A percentile compares a stretch with the other conserved stretches of the same genome.
Conservation (phyloP, 169 alveolate species). For the Sarcocystis neurona region DNA sequence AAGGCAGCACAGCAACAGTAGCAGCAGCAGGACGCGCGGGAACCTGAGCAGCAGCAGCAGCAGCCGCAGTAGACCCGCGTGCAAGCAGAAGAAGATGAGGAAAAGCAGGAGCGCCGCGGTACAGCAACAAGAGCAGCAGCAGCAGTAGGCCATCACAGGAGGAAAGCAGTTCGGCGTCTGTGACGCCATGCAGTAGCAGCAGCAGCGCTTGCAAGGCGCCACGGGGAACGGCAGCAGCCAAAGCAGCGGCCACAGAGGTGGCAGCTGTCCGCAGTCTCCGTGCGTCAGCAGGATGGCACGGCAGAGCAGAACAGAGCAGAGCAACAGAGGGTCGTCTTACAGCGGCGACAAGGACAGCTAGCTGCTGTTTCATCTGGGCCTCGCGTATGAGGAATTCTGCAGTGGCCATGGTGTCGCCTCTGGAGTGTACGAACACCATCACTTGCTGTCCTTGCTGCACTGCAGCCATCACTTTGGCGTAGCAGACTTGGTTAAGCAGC, state of each 20-base stretch:
- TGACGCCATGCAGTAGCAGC: too few relatives aligned
- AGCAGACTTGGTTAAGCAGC: conserved; percentile 82
- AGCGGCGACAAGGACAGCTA: neutral
- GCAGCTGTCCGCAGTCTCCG: too few relatives aligned
- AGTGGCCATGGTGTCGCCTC: conserved; percentile 97
- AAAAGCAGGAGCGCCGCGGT: neutral
- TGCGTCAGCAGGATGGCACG: too few relatives aligned
- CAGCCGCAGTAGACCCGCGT: neutral
- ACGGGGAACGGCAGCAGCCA: too few relatives aligned
- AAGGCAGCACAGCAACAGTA: neutral
- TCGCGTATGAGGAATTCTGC: conserved; percentile 87
- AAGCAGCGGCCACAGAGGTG: too few relatives aligned
- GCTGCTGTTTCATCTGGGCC: conserved; percentile 84
- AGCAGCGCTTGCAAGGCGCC: too few relatives aligned
- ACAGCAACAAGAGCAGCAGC: neutral
- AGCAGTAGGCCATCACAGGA: too few relatives aligned
- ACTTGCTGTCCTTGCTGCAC: conserved; percentile 88
- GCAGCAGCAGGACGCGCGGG: neutral
- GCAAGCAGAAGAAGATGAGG: neutral
- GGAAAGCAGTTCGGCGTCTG: too few relatives aligned
- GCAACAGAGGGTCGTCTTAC: too few relatives aligned
- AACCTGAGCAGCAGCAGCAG: neutral
- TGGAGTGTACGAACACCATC: conserved; percentile 98
- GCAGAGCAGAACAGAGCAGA: too few relatives aligned
- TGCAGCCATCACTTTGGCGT: conserved; percentile 86